These are phyloP conservation scores for Fraxinus excelsior DNA, from an alignment of 257 asterid species.

Conservation along the genomic window DNA sequence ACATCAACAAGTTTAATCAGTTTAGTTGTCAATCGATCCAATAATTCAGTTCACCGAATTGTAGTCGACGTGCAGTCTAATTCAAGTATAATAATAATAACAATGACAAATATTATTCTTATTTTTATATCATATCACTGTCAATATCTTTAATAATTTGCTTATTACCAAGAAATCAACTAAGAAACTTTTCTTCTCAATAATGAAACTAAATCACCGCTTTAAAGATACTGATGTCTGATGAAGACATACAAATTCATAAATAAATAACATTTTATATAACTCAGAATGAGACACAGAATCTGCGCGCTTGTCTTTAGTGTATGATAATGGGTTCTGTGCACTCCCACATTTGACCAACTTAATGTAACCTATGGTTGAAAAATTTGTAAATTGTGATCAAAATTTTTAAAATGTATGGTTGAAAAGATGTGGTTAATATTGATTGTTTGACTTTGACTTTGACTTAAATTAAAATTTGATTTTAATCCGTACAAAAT, in stretches of 20 bases:
- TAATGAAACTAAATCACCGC: not conserved
- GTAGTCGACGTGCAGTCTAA: not conserved
- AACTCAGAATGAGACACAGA: not conserved
- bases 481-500: no score
- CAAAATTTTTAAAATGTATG: no score
- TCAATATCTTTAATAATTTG: no score
- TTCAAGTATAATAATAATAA: no score
- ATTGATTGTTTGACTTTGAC: no score
- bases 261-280: not conserved
- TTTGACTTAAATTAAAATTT: no score
- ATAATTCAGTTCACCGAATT: no score
- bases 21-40: no score
- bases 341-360: constrained; percentile 1
- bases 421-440: no score
- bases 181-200: not conserved
- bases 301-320: constrained; percentile 10
- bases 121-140: no score
- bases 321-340: constrained; percentile 10
- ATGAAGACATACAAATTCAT: not conserved
- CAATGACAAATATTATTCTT: not conserved
- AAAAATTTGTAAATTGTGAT: no score
- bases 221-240: constrained; percentile 1
- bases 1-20: no score
- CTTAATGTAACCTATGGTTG: not conserved
- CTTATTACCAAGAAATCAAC: not conserved